These are phyloP conservation scores for Jaenimonas drosophilae DNA, from an alignment of 208 protist species.

Conservation along the genomic window DNA sequence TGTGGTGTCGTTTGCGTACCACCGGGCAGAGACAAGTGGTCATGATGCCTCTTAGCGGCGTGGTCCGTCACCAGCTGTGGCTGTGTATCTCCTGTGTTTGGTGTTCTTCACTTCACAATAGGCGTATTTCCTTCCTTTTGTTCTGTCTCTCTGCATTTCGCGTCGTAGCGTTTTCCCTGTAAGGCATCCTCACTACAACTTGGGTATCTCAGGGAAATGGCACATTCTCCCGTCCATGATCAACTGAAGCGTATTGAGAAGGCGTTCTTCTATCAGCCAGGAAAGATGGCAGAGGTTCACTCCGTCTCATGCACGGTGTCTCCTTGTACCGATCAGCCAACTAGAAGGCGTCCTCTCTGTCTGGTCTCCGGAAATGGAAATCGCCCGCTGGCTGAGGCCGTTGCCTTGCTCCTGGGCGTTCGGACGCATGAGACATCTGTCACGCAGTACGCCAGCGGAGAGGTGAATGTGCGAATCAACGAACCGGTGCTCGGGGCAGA, in stretches of 20 bases:
- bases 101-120: slow-evolving; percentile 7
- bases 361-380: slow-evolving; percentile 90
- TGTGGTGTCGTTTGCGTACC: too few species aligned
- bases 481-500: slow-evolving; percentile 92
- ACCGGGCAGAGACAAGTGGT: too few species aligned
- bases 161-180: too few species aligned
- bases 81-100: slow-evolving; percentile 4
- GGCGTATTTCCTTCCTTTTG: slow-evolving; percentile 3
- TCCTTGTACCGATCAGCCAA: slow-evolving; percentile 15
- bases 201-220: slow-evolving; percentile 5
- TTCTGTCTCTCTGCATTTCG: slow-evolving; percentile 1
- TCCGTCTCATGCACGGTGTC: slow-evolving; percentile 54
- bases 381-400: slow-evolving; percentile 76
- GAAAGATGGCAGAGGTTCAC: slow-evolving; percentile 63
- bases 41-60: too few species aligned
- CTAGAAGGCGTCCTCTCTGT: slow-evolving; percentile 25
- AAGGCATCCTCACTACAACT: too few species aligned
- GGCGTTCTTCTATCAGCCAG: slow-evolving; percentile 73
- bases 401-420: slow-evolving; percentile 69
- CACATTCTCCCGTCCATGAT: slow-evolving; percentile 35
- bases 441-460: slow-evolving; percentile 78
- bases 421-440: slow-evolving; percentile 71
- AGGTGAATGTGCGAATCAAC: slow-evolving; percentile 89
- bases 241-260: slow-evolving; percentile 75
- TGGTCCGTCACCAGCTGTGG: neutral